Conservation (phyloP, 2,329 filamentous ascomycete species). For the Colletotrichum tamarilloi region DNA sequence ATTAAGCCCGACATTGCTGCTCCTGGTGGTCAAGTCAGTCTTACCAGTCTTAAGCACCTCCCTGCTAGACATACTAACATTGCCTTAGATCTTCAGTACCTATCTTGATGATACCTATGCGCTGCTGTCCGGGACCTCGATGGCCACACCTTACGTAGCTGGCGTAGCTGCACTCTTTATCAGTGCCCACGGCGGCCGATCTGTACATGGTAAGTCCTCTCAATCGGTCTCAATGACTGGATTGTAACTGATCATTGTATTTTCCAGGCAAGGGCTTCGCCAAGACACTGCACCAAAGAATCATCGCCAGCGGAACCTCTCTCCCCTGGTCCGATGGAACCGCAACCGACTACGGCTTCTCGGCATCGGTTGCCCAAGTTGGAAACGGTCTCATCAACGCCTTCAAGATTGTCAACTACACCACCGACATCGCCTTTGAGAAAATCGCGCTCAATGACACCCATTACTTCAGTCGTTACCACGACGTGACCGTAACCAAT, state of each 20-base stretch:
- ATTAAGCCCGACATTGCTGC: conserved; percentile 57
- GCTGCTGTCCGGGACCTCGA: conserved; percentile 59
- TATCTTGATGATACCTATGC: conserved; percentile 49
- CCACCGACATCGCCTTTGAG: conserved; percentile 48
- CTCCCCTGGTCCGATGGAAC: conserved; percentile 41
- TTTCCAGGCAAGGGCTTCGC: conserved; percentile 44
- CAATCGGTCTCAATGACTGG: fast-evolving
- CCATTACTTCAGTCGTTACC: conserved; percentile 46
- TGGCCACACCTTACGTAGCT: conserved; percentile 59
- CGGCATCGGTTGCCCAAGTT: conserved; percentile 50
- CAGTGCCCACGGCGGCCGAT: conserved; percentile 44
- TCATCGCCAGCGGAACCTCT: conserved; percentile 46
- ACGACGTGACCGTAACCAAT: conserved; percentile 48
- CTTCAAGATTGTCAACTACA: conserved; percentile 53
- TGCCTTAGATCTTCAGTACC: conserved; percentile 48
- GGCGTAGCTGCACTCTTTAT: conserved; percentile 53
- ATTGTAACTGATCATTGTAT: not conserved
- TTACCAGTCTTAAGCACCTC: fast-evolving
- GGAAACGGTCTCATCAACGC: conserved; percentile 55
- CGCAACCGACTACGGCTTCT: conserved; percentile 37
- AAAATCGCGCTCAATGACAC: conserved; percentile 58
- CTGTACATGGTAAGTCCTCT: conserved; percentile 39
- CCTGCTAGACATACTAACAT: not conserved
- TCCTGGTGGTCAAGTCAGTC: conserved; percentile 49
- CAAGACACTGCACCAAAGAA: conserved; percentile 41